Conservation (phyloP, 2,329 filamentous ascomycete species). For the Botryosphaeria dothidea region DNA sequence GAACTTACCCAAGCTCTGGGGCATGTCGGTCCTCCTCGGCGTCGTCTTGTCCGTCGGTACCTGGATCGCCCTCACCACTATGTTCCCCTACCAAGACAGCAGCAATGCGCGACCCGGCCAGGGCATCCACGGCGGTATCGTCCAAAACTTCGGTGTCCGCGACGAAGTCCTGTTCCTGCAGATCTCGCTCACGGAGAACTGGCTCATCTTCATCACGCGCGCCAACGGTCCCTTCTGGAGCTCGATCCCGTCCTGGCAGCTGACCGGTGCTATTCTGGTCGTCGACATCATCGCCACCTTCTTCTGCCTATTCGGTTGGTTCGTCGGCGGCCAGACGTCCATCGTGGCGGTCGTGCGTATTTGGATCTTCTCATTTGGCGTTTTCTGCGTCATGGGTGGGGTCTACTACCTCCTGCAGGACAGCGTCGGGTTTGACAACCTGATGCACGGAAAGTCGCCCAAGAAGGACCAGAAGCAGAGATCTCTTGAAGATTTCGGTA, state of each 20-base stretch:
- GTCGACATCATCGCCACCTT: conserved; percentile 84
- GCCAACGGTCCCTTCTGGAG: conserved; percentile 92
- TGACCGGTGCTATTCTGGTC: conserved; percentile 72
- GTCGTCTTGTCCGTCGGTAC: conserved; percentile 78
- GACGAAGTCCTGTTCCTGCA: conserved; percentile 86
- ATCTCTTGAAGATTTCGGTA: conserved; percentile 86
- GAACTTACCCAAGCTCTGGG: conserved; percentile 94
- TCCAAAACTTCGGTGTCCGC: conserved; percentile 82
- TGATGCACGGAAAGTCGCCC: conserved; percentile 87
- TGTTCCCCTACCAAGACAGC: conserved; percentile 55
- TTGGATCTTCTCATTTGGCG: conserved; percentile 88
- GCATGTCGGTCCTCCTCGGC: conserved; percentile 83
- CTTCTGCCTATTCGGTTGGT: conserved; percentile 85
- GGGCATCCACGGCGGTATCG: conserved; percentile 74
- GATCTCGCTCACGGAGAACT: conserved; percentile 90
- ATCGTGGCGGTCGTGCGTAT: conserved; percentile 85
- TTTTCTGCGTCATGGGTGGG: conserved; percentile 81
- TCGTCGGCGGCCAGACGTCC: conserved; percentile 68
- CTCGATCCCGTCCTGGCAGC: conserved; percentile 83
- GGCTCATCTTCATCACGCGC: conserved; percentile 95
- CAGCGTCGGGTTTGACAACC: conserved; percentile 80
- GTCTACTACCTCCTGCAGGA: conserved; percentile 80
- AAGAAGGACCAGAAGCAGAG: conserved; percentile 82
- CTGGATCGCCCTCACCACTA: conserved; percentile 87
- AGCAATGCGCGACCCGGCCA: conserved; percentile 40